Evolutionary conservation across 2,329 filamentous ascomycete species (phyloP).

Genomic region (Sporothrix euskadiensis): DNA sequence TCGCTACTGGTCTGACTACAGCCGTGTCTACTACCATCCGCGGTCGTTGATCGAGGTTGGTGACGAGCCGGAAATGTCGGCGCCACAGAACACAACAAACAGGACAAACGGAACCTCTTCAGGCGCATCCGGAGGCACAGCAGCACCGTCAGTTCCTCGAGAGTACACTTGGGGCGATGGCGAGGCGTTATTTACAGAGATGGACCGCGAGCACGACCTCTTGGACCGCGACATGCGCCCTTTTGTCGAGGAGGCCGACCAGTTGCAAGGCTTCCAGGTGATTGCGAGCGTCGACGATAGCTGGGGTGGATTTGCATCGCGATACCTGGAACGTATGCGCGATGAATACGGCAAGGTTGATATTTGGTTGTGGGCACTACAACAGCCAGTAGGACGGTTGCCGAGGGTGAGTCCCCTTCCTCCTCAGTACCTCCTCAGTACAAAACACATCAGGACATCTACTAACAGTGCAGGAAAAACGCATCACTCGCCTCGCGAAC

Average conservation of each 20-base stretch:
- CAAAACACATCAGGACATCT: background rate
- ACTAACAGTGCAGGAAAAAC: slow-evolving; percentile 53
- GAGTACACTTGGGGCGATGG: slow-evolving; percentile 61
- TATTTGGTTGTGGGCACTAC: slow-evolving; percentile 84
- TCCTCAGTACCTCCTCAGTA: background rate
- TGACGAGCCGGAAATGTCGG: slow-evolving; percentile 29
- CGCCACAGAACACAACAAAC: background rate
- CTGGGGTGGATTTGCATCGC: slow-evolving; percentile 75
- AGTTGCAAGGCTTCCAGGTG: slow-evolving; percentile 83
- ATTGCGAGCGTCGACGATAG: slow-evolving; percentile 72
- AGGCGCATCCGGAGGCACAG: background rate
- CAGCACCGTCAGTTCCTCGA: background rate
- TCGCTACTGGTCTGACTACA: slow-evolving; percentile 97
- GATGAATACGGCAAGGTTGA: slow-evolving; percentile 90
- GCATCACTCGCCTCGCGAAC: slow-evolving; percentile 68
- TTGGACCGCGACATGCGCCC: slow-evolving; percentile 86
- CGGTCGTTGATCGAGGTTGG: slow-evolving; percentile 76
- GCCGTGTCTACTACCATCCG: slow-evolving; percentile 88
- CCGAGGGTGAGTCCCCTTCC: slow-evolving; percentile 49
- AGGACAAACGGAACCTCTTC: background rate
- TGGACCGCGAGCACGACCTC: slow-evolving; percentile 80
- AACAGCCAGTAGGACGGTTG: slow-evolving; percentile 58
- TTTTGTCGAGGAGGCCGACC: slow-evolving; percentile 91
- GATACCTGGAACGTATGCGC: slow-evolving; percentile 73
- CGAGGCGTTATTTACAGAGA: slow-evolving; percentile 69